These are phyloP conservation scores for Candida sphagnicola DNA, from an alignment of 805 yeast genomes.

Conservation along the genomic window DNA sequence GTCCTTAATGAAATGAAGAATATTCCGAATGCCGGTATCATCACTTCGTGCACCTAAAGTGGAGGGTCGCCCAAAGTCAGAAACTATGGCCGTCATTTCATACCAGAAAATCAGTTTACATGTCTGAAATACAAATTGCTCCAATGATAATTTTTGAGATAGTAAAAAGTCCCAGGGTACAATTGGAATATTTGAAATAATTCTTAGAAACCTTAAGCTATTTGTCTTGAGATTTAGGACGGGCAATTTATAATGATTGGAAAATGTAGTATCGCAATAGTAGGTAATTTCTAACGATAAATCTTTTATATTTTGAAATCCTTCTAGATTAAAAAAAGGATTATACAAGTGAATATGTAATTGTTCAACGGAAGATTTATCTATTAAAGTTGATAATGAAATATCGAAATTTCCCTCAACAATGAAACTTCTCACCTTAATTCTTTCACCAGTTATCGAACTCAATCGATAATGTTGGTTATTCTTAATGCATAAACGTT, in stretches of 20 bases:
- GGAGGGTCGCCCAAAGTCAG: too few species aligned
- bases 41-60: too few species aligned
- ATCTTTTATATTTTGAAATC: neutral
- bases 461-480: neutral
- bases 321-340: neutral
- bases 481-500: neutral
- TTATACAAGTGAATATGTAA: neutral
- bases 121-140: neutral
- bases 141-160: neutral
- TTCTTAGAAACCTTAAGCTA: neutral
- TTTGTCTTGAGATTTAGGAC: neutral
- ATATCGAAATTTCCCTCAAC: neutral
- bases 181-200: neutral
- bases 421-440: neutral
- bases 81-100: neutral
- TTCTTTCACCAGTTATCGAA: neutral
- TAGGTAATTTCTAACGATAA: constrained; percentile 2
- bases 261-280: neutral
- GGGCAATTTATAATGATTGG: neutral
- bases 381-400: constrained; percentile 1
- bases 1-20: too few species aligned
- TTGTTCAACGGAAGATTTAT: neutral
- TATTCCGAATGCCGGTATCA: too few species aligned
- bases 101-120: neutral
- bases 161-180: neutral